Evolutionary conservation across 2,329 filamentous ascomycete species (phyloP), one percentile per base, ranked within the genome.

Genomic region (Colletotrichum coccodes): DNA sequence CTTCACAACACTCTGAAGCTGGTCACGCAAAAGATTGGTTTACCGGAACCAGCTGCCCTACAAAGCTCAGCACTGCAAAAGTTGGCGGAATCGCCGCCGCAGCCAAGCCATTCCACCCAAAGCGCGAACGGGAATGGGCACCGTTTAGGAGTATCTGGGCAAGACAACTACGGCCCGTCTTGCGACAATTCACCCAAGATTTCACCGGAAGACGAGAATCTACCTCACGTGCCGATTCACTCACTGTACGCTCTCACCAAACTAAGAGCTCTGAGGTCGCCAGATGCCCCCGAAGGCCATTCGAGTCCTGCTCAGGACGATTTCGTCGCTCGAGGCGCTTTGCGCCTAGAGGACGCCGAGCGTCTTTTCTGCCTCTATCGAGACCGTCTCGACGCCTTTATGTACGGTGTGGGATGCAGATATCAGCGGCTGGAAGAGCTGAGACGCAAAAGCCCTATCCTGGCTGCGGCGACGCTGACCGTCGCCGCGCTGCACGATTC

Each of bases 401-500:
- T 87, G 66, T 88, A 86, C 64, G 81, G 82, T 3, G 85, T 86
- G 28, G 83, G 85, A 21, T 79, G 86, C 21, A 82, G 84, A 7
- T 86, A 87, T 69, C 79, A 79, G 50, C 82, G 84, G 6, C 76
- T 89, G 2, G 83, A 83, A 0, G 85, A 83, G 7, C 79, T 90
- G 11, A 84, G 89, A 18, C 83, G 85, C 21, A 83, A 83, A 18
- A 90, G 87, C 2, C 83, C 86, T 0, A 79, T 89, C 2, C 79
- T 90, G 12, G 85, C 87, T 0, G 86, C 84, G 0, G 85, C 86
- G 0, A 86, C 88, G 26, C 80, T 89, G 6, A 87, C 87, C 0
- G 87, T 90, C 1, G 85, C 87, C 3, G 87, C 88, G 0, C 79
- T 90, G 3, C 88, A 90, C 71, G 86, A 89, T 28, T 83, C 86